These are phyloP conservation scores for Elongisporangium undulatum DNA, from an alignment of 352 stramenopile genomes.

Conservation along the genomic window DNA sequence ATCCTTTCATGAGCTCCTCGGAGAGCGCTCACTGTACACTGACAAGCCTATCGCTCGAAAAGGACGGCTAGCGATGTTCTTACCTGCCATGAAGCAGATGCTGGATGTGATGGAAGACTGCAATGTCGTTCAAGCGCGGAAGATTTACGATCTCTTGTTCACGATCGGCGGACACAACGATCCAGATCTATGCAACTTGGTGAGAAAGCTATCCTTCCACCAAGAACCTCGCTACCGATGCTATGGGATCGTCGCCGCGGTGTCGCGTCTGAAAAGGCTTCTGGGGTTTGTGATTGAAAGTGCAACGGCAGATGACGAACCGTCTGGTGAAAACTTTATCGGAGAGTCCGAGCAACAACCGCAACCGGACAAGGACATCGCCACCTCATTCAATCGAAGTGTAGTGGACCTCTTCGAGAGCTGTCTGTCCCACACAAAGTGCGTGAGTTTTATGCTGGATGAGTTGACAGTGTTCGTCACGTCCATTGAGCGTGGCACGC, in stretches of 20 bases:
- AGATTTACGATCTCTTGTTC: constrained; percentile 56
- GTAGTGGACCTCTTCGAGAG: constrained; percentile 26
- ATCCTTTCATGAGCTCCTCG: constrained; percentile 11
- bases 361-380: constrained; percentile 5
- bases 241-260: constrained; percentile 43
- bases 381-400: constrained; percentile 14
- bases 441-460: constrained; percentile 36
- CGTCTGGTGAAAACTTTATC: not conserved
- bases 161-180: constrained; percentile 38
- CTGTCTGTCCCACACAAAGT: constrained; percentile 21
- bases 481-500: constrained; percentile 12
- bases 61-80: constrained; percentile 24
- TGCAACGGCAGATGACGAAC: not conserved
- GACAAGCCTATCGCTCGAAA: constrained; percentile 16
- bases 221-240: constrained; percentile 45
- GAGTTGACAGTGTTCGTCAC: constrained; percentile 33
- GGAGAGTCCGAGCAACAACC: not conserved
- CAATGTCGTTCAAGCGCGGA: constrained; percentile 25
- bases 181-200: constrained; percentile 39
- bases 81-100: constrained; percentile 48
- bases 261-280: constrained; percentile 27
- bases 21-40: constrained; percentile 8
- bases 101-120: constrained; percentile 46
- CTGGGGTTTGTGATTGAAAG: constrained; percentile 22
- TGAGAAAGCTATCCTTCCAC: constrained; percentile 52